Conservation (phyloP, 2,329 filamentous ascomycete species). For the Raffaelea albimanens region DNA sequence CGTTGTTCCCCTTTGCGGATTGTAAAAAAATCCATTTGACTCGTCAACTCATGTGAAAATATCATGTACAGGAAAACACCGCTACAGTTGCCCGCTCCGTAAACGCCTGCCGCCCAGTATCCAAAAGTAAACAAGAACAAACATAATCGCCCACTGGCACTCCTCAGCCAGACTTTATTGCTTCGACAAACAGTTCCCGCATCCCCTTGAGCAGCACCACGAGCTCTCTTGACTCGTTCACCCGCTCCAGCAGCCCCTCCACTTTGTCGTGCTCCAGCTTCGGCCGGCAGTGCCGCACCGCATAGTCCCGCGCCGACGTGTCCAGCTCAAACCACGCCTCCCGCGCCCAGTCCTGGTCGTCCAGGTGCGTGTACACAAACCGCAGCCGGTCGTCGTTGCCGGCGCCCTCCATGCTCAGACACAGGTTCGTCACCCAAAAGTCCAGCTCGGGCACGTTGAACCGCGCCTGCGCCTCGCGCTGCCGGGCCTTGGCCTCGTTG, state of each 20-base stretch:
- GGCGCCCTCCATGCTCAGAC: conserved; percentile 80
- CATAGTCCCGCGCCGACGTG: conserved; percentile 74
- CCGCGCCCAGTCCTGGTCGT: conserved; percentile 77
- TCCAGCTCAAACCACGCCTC: conserved; percentile 93
- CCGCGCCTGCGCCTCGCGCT: conserved; percentile 72
- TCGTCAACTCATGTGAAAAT: too few relatives aligned
- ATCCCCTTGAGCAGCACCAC: conserved; percentile 69
- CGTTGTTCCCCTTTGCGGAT: too few relatives aligned
- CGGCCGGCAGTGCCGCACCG: conserved; percentile 70
- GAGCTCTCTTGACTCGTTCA: conserved; percentile 75
- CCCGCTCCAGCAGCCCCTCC: conserved; percentile 63
- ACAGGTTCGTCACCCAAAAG: conserved; percentile 91
- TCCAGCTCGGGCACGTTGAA: conserved; percentile 90
- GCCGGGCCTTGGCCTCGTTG: conserved; percentile 60
- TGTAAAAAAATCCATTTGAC: too few relatives aligned
- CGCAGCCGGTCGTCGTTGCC: conserved; percentile 77
- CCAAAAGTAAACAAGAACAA: background rate
- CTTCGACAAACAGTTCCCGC: conserved; percentile 67
- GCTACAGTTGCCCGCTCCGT: too few relatives aligned
- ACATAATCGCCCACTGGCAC: background rate
- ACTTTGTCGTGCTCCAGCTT: conserved; percentile 73
- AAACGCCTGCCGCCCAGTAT: too few relatives aligned
- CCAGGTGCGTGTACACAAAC: conserved; percentile 80
- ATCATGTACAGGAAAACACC: too few relatives aligned
- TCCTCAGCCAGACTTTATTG: conserved; percentile 40